Evolutionary conservation across 176 grass and related monocot species (phyloP), one percentile per base, ranked within the genome.

Genomic region (Panicum miliaceum): DNA sequence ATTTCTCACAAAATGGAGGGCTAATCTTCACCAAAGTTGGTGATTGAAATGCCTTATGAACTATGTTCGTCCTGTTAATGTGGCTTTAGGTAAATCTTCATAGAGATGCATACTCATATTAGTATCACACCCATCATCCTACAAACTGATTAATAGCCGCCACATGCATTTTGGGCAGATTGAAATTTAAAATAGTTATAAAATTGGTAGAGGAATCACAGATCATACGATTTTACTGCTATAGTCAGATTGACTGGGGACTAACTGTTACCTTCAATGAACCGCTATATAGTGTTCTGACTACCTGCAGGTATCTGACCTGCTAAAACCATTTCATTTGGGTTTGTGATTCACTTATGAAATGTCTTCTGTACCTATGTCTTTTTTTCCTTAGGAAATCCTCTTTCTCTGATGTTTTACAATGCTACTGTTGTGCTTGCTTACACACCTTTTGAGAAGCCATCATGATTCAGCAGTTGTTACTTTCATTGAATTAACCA

Each of bases 401-500:
- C 37, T 19, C 19, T 7, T 26, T 70, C 15, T 42, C 4, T 71
- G 20, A 35, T 34, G 16, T 62, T 27, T 43, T 56, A 11, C 36
- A 13, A 51, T 36, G 53, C 14, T 73, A 43, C 27, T 78, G 1
- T 51, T 32, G 10, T 16, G 20, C 60, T 45, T 40, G 45, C 19
- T 23, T 46, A 5, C 29, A 38, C 22, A 41, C 45, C 41, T 52
- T 84, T 18, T 71, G 56, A 77, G 71, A 82, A 58, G 12, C n/a
- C 56, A 68, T 35, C 26, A 32, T 67, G 36, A 43, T 75, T 73
- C 15, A 12, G 16, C 3, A 13, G 12, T 36, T 56, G 23, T 73
- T 78, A 16, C 61, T 89, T 12, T 81, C 8, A 65, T 60, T 71
- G 70, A 80, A 40, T 36, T 50, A 43, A 57, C n/a, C 51, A 53